Conservation (phyloP, 129 eudicot species). For the Lactuca saligna region DNA sequence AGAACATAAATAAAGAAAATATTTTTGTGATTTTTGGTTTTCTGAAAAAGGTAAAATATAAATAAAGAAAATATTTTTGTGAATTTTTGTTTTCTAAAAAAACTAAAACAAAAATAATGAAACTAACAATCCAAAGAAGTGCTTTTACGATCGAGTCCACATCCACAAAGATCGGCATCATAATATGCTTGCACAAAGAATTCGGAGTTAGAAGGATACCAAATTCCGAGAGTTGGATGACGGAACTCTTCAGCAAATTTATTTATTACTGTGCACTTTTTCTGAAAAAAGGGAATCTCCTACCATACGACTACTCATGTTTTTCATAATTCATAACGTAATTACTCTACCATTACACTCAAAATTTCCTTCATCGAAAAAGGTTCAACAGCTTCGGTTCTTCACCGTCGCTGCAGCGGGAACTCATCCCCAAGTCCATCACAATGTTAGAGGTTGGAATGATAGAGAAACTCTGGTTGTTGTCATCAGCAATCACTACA, state of each 20-base stretch:
- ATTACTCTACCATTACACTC: constrained; percentile 3
- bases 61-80: too few species aligned
- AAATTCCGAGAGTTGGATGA: too few species aligned
- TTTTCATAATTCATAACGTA: neutral
- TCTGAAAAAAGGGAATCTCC: neutral
- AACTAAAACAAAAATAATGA: too few species aligned
- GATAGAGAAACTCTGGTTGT: neutral
- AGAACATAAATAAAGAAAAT: too few species aligned
- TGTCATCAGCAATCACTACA: constrained; percentile 5
- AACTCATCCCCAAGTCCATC: constrained; percentile 30
- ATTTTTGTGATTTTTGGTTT: too few species aligned
- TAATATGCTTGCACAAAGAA: too few species aligned
- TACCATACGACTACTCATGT: constrained; percentile 7
- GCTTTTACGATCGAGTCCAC: too few species aligned
- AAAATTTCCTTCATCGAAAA: constrained; percentile 30
- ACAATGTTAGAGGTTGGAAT: constrained; percentile 31
- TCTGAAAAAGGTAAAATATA: too few species aligned
- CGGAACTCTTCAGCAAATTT: constrained; percentile 2
- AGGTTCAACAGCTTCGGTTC: constrained; percentile 66
- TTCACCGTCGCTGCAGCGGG: constrained; percentile 22
- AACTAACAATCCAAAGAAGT: too few species aligned
- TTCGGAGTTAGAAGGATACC: too few species aligned
- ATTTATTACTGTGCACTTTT: neutral
- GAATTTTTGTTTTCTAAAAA: too few species aligned
- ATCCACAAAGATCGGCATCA: too few species aligned